These are phyloP conservation scores for Conticribra weissflogii DNA, from an alignment of 108 stramenopile species.

Conservation along the genomic window DNA sequence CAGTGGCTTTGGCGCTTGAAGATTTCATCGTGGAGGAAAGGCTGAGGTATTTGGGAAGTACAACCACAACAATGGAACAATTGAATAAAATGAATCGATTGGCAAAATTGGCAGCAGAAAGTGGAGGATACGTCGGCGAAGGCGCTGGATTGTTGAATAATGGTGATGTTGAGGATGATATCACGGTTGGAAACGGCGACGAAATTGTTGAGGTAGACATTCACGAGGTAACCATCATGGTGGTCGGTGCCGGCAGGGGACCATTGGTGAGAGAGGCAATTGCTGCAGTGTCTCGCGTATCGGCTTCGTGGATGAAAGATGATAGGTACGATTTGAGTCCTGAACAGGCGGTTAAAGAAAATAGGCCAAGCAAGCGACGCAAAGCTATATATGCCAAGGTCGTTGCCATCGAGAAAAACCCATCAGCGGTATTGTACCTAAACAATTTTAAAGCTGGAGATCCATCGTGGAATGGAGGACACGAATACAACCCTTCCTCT, in stretches of 20 bases:
- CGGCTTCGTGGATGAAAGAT: conserved; percentile 21
- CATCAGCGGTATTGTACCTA: conserved; percentile 95
- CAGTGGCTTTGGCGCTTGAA: conserved; percentile 64
- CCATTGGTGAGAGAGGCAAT: conserved; percentile 91
- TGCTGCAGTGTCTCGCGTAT: conserved; percentile 50
- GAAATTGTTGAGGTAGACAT: conserved; percentile 25
- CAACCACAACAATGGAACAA: background rate
- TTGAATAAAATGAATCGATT: conserved; percentile 9
- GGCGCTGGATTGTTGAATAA: conserved; percentile 11
- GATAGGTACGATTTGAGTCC: background rate
- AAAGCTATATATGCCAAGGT: conserved; percentile 50
- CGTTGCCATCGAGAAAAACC: conserved; percentile 95
- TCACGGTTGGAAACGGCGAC: conserved; percentile 13
- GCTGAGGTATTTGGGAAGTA: conserved; percentile 15
- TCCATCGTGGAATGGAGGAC: conserved; percentile 65
- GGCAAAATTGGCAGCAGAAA: background rate
- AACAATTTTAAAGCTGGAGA: conserved; percentile 68
- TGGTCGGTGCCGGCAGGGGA: conserved; percentile 98
- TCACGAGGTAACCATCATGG: conserved; percentile 71
- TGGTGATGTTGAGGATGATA: conserved; percentile 14
- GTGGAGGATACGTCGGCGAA: conserved; percentile 2
- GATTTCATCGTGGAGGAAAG: conserved; percentile 40
- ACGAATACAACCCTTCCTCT: conserved; percentile 6
- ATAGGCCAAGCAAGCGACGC: background rate
- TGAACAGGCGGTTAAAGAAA: too few relatives aligned